Percentiles rank a stretch among this genome's conserved stretches.
Evolutionary conservation across 2,329 filamentous ascomycete species (phyloP).

Genomic region (Sporothrix protearum): DNA sequence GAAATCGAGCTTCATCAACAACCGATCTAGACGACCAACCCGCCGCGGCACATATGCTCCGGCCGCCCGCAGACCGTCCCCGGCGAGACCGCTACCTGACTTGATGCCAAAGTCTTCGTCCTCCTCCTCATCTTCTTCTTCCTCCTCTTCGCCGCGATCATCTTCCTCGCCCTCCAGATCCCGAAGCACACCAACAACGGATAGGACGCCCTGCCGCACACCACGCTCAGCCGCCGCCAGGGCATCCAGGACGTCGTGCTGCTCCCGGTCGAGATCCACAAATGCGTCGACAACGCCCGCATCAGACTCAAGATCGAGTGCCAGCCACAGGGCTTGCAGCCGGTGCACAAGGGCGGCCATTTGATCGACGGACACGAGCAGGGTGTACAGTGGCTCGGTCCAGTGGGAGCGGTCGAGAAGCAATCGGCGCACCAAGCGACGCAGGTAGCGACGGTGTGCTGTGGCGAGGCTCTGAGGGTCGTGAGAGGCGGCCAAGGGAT

Average conservation of each 20-base stretch:
- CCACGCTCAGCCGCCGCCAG: constrained; percentile 60
- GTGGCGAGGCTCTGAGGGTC: constrained; percentile 82
- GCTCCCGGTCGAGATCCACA: constrained; percentile 68
- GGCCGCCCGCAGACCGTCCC: constrained; percentile 38
- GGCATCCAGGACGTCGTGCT: constrained; percentile 62
- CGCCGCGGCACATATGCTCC: constrained; percentile 65
- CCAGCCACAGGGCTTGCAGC: constrained; percentile 71
- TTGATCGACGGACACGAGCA: constrained; percentile 74
- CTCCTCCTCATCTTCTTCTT: constrained; percentile 40
- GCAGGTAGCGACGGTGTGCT: constrained; percentile 74
- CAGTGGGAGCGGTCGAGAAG: constrained; percentile 61
- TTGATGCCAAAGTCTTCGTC: constrained; percentile 32
- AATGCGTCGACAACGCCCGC: constrained; percentile 76
- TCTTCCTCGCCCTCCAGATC: constrained; percentile 34
- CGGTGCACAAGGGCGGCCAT: constrained; percentile 73
- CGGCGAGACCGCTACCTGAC: constrained; percentile 37
- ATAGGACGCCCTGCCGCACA: constrained; percentile 65
- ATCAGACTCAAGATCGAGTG: constrained; percentile 76
- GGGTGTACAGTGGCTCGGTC: constrained; percentile 60
- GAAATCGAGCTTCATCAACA: constrained; percentile 88
- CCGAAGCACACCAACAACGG: constrained; percentile 58
- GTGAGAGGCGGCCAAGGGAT: constrained; percentile 32
- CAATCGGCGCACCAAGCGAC: constrained; percentile 61
- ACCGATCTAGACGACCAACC: constrained; percentile 73
- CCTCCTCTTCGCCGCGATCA: constrained; percentile 34